A percentile compares a stretch with the other conserved stretches of the same genome.
Evolutionary conservation across 768 basidiomycete genomes (phyloP).

Genomic region (Kwoniella heveanensis): DNA sequence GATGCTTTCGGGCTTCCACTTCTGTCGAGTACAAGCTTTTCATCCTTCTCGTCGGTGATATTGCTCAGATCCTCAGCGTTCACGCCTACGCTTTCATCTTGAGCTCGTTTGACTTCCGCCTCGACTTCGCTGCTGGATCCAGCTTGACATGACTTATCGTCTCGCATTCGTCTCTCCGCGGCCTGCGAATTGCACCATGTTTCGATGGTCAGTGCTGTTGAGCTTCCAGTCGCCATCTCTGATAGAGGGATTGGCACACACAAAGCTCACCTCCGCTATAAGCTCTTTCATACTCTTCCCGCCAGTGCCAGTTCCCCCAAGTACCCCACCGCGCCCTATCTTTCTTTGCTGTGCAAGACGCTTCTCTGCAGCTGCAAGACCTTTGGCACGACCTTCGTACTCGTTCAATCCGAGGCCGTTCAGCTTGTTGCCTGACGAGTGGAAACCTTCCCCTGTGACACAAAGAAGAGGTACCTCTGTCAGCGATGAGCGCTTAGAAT

Average conservation of each 20-base stretch:
- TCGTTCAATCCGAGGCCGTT: constrained; percentile 69
- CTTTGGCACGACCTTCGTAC: constrained; percentile 67
- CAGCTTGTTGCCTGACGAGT: constrained; percentile 69
- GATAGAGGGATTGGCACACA: not conserved
- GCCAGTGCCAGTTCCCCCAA: constrained; percentile 61
- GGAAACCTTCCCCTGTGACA: constrained; percentile 76
- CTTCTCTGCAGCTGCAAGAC: constrained; percentile 79
- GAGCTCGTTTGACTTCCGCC: constrained; percentile 65
- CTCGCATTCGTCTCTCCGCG: constrained; percentile 73
- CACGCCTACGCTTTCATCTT: constrained; percentile 66
- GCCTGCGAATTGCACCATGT: constrained; percentile 65
- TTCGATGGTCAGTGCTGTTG: not conserved
- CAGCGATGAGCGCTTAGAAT: too few species aligned
- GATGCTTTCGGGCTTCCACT: too few species aligned
- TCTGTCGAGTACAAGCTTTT: not conserved
- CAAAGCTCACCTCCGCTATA: constrained; percentile 65
- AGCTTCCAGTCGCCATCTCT: not conserved
- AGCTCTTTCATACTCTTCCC: constrained; percentile 69
- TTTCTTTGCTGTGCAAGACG: constrained; percentile 60
- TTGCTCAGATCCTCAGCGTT: constrained; percentile 57
- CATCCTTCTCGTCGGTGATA: not conserved
- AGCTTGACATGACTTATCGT: constrained; percentile 69
- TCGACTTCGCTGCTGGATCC: constrained; percentile 43
- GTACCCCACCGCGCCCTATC: constrained; percentile 63
- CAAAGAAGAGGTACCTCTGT: too few species aligned